These are phyloP conservation scores for Stipa capillata DNA, from an alignment of 176 grass and related monocot genomes.

Conservation along the genomic window DNA sequence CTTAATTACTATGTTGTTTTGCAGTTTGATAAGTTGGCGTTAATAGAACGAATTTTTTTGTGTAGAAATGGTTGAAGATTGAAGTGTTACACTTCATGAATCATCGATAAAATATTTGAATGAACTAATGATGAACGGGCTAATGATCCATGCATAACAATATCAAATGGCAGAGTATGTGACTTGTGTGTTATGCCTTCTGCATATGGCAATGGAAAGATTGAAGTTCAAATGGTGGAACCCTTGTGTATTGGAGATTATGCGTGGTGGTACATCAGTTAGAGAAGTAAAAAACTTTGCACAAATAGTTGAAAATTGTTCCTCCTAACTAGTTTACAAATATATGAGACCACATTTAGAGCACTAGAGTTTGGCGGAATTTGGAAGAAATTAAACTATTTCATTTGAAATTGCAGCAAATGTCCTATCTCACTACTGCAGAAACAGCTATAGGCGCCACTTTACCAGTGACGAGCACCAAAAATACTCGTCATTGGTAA, in stretches of 20 bases:
- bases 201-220: not conserved
- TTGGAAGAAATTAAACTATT: not conserved
- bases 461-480: no score
- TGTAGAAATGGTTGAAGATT: not conserved
- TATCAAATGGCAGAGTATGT: not conserved
- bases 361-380: no score
- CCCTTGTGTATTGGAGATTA: not conserved
- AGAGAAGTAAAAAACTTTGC: not conserved
- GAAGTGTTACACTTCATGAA: not conserved
- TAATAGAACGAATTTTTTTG: not conserved
- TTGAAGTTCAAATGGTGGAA: not conserved
- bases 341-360: no score
- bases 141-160: not conserved
- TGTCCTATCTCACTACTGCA: no score
- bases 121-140: not conserved
- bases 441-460: no score
- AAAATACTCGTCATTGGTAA: no score
- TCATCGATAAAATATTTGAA: not conserved
- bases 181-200: not conserved
- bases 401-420: not conserved
- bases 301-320: not conserved
- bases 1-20: not conserved
- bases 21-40: not conserved
- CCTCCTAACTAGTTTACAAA: not conserved
- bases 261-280: not conserved